Evolutionary conservation across 2,329 filamentous ascomycete genomes (phyloP), one percentile per base, ranked within the genome.

Genomic region (Sporothrix sp.): DNA sequence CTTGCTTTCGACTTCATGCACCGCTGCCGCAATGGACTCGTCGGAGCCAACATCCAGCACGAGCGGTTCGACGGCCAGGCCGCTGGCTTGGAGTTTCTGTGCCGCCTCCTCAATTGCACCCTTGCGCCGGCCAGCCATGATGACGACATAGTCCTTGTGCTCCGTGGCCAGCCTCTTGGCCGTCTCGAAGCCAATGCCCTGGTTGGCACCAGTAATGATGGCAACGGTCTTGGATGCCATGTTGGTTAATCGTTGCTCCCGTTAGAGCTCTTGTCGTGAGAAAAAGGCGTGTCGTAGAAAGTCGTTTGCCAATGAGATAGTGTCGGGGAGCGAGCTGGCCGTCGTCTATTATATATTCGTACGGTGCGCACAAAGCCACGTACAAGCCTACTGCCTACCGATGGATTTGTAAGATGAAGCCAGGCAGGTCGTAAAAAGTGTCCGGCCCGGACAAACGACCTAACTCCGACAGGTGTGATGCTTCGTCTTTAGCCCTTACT

Each of bases 11-110:
- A 65, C 63, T 1, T 54, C 50, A 4, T 58, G 51, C 7, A 63
- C 66, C 7, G 68, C 69, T 3, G 35, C 48, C 11, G 47, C 52
- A 56, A 75, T 70, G 33, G 68, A 68, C 4, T 63, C 61, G 50
- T 73, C 69, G 28, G 62, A 63, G 27, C 61, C 65, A 7, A 73
- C 58, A 56, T 75, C 71, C 14, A 75, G 65, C 25, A 64, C 59
- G 5, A 72, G 55, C 1, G 67, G 54, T 33, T 69, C 65, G 30
- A 68, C 60, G 4, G 60, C 61, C 4, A 64, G 43, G 3, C 60
- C 58, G 18, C 62, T 53, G 5, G 55, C 54, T 25, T 55, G 42
- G 9, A 65, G 63, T 16, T 54, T 56, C 11, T 62, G 33, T 13
- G 66, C 63, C 1, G 68, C 70, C 25, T 57, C 50, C n/a, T 63